Conservation (phyloP, 2,329 filamentous ascomycete genomes). For the Colletotrichum acutatum region DNA sequence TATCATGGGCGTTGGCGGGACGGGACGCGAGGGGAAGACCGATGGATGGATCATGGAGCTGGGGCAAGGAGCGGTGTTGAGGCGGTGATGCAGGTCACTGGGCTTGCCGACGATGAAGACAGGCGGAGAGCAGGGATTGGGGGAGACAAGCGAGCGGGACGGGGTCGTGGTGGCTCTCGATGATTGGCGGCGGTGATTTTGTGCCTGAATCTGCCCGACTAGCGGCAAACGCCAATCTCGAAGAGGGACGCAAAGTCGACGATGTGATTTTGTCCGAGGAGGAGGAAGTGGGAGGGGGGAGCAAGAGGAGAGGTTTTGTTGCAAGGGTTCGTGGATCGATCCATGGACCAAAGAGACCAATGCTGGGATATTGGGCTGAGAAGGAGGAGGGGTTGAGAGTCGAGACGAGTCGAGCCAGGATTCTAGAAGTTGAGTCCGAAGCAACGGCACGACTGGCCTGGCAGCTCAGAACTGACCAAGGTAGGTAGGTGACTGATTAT, state of each 20-base stretch:
- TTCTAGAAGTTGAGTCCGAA: not conserved
- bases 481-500: not conserved
- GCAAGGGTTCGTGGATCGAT: not conserved
- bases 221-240: slow-evolving; percentile 34
- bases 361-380: not conserved
- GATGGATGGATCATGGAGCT: slow-evolving; percentile 3
- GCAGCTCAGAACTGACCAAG: too few relatives aligned
- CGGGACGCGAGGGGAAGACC: slow-evolving; percentile 16
- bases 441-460: slow-evolving; percentile 15
- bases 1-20: slow-evolving; percentile 25
- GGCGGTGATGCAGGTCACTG: slow-evolving; percentile 36
- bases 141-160: slow-evolving; percentile 5
- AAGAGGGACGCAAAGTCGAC: slow-evolving; percentile 1
- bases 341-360: not conserved
- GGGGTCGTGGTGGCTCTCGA: slow-evolving; percentile 12
- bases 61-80: slow-evolving; percentile 34
- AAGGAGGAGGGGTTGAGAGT: not conserved
- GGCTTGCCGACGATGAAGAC: slow-evolving; percentile 32
- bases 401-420: not conserved
- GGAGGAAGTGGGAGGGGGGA: not conserved
- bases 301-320: not conserved
- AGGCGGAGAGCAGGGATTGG: slow-evolving; percentile 23
- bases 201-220: slow-evolving; percentile 37
- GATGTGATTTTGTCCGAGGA: slow-evolving; percentile 22
- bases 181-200: slow-evolving; percentile 30